Conservation (phyloP, 2,329 filamentous ascomycete species). For the Pseudogymnoascus verrucosus region DNA sequence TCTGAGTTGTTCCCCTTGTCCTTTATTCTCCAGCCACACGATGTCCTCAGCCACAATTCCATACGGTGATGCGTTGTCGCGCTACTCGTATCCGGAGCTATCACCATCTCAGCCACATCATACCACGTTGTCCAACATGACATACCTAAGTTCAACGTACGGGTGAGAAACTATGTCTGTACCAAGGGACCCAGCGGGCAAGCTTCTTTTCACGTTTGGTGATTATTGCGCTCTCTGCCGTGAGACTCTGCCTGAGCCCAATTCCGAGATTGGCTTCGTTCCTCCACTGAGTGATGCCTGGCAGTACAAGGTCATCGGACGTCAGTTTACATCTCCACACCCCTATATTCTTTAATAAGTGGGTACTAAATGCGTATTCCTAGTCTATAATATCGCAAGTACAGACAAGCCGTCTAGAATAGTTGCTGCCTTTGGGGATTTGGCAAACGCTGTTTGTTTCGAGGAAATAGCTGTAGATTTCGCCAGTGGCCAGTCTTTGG, state of each 20-base stretch:
- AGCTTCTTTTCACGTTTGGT: background rate
- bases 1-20: background rate
- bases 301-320: slow-evolving; percentile 3
- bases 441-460: background rate
- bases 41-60: background rate
- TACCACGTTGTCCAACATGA: background rate
- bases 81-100: background rate
- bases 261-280: background rate
- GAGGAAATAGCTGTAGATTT: background rate
- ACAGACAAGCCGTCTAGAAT: background rate
- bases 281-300: background rate
- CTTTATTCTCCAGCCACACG: background rate
- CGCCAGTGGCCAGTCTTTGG: background rate
- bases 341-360: background rate
- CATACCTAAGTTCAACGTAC: background rate
- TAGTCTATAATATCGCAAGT: slow-evolving; percentile 2
- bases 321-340: background rate
- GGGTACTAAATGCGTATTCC: background rate
- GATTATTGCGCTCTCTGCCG: background rate
- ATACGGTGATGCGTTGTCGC: background rate
- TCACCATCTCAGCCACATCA: background rate
- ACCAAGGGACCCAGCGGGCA: background rate
- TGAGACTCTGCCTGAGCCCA: background rate
- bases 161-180: background rate
- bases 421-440: background rate